Percentiles rank a stretch among this genome's conserved stretches.
Evolutionary conservation across 1,284 basidiomycete species (phyloP).

Genomic region (Peniophora sp.): DNA sequence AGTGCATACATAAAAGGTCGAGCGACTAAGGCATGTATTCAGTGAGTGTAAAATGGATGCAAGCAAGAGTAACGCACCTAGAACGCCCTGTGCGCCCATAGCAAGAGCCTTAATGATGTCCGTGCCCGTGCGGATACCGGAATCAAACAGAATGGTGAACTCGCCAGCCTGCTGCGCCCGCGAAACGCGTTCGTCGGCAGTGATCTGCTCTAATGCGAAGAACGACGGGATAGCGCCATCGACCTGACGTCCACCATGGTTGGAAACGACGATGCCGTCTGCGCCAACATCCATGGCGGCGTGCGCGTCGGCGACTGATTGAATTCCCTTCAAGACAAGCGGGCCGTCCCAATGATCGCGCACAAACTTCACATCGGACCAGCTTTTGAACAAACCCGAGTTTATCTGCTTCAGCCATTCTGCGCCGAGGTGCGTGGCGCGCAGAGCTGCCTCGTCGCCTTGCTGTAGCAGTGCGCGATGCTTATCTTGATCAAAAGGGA

Average conservation of each 20-base stretch:
- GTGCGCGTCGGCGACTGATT: slow-evolving; percentile 58
- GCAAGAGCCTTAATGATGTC: slow-evolving; percentile 76
- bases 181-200: slow-evolving; percentile 46
- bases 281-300: slow-evolving; percentile 57
- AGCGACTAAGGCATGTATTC: slow-evolving; percentile 24
- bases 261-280: slow-evolving; percentile 75
- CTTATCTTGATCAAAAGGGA: slow-evolving; percentile 48
- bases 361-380: slow-evolving; percentile 60
- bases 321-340: slow-evolving; percentile 66
- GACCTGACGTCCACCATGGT: slow-evolving; percentile 79
- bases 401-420: slow-evolving; percentile 52
- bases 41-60: neutral
- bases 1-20: slow-evolving; percentile 46
- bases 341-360: slow-evolving; percentile 64
- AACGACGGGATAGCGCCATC: slow-evolving; percentile 73
- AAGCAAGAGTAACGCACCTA: slow-evolving; percentile 36
- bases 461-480: slow-evolving; percentile 27
- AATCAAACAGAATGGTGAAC: slow-evolving; percentile 72
- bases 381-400: slow-evolving; percentile 49
- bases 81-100: slow-evolving; percentile 56
- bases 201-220: slow-evolving; percentile 58
- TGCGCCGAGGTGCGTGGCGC: slow-evolving; percentile 35
- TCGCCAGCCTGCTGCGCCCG: slow-evolving; percentile 49
- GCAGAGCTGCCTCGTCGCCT: slow-evolving; percentile 37
- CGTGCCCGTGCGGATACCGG: slow-evolving; percentile 67